A percentile compares a stretch with the other conserved stretches of the same genome.
phyloP scores from a whole-genome alignment of 352 stramenopile genomes.

The Globisporangium nagaii region DNA sequence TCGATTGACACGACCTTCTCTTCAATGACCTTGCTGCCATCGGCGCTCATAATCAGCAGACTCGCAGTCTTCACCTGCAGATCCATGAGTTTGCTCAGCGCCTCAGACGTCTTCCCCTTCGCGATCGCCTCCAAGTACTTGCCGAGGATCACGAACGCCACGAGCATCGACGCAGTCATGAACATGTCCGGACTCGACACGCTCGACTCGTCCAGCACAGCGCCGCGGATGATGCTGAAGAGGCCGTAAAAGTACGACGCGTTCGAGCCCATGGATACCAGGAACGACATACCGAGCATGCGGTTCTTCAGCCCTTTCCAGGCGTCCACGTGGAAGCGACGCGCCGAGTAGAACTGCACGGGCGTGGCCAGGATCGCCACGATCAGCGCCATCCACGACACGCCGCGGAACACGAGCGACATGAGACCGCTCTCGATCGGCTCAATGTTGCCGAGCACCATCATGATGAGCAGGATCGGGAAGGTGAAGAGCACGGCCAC shows the following conservation, averaged over 20 bases:
- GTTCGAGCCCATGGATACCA: constrained; percentile 96
- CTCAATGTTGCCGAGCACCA: constrained; percentile 78
- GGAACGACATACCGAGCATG: constrained; percentile 95
- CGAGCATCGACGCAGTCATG: constrained; percentile 97
- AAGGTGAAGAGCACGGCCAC: constrained; percentile 90
- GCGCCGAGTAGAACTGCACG: constrained; percentile 93
- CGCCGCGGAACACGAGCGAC: constrained; percentile 42
- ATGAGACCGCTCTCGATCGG: constrained; percentile 43
- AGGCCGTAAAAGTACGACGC: constrained; percentile 95
- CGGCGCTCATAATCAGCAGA: constrained; percentile 78
- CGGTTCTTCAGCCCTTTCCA: constrained; percentile 89
- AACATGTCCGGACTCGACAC: constrained; percentile 90
- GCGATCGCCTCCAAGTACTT: constrained; percentile 96
- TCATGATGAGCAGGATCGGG: constrained; percentile 92
- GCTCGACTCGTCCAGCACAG: constrained; percentile 56
- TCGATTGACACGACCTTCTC: constrained; percentile 82
- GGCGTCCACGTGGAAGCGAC: constrained; percentile 92
- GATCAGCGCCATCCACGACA: constrained; percentile 78
- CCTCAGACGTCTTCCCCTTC: constrained; percentile 92
- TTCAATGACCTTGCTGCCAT: constrained; percentile 49
- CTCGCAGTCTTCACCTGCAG: constrained; percentile 94
- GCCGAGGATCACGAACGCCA: constrained; percentile 97
- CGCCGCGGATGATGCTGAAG: constrained; percentile 79
- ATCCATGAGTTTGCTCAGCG: constrained; percentile 94
- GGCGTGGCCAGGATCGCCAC: constrained; percentile 86